Evolutionary conservation across 2,329 filamentous ascomycete species (phyloP), one percentile per base, ranked within the genome.

Genomic region (Sphaerulina vaccinii): DNA sequence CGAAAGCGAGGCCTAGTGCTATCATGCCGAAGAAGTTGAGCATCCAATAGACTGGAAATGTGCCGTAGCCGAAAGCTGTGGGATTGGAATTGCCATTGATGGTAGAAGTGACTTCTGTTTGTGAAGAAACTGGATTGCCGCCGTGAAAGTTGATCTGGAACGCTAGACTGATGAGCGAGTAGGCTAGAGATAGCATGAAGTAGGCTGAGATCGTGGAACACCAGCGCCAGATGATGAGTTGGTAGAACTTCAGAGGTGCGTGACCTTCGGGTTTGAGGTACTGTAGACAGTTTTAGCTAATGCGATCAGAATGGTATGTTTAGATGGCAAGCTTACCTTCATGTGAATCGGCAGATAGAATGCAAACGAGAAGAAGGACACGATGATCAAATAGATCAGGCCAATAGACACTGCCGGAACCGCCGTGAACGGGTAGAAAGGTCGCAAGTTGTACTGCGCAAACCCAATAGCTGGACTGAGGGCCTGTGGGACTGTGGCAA

Each of bases 381-480:
- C 74, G 60, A 86, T 85, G 60, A 86, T 85, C 1, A 85, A 70
- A 62, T 86, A 86, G 59, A 86, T 85, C 22, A 86, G 68, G 0
- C 82, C 82, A 47, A 86, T 83, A 1, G 75, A 79, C 2, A 85
- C 77, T 1, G 82, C 75, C 0, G 83, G 83, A 1, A 77, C 80
- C 0, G 76, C 71, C 1, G 74, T 74, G 5, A 78, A 72, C 0
- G 82, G 82, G 13, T 64, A 69, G 63, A 86, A 85, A 0, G 82
- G 82, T 2, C 83, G 73, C 3, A 86, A 71, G 51, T 86, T 82
- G 65, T 77, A 73, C 13, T 71, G 70, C 3, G 73, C 77, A 65
- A 82, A 82, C 0, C 76, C 79, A 47, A 83, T 78, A 0, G 72
- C 80, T 0, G 81, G 80, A 55, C 73, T 78, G 10, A 83, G 60